Base-by-base conservation (phyloP, 139 green algal genomes). In the Coelastrella sp. region DNA sequence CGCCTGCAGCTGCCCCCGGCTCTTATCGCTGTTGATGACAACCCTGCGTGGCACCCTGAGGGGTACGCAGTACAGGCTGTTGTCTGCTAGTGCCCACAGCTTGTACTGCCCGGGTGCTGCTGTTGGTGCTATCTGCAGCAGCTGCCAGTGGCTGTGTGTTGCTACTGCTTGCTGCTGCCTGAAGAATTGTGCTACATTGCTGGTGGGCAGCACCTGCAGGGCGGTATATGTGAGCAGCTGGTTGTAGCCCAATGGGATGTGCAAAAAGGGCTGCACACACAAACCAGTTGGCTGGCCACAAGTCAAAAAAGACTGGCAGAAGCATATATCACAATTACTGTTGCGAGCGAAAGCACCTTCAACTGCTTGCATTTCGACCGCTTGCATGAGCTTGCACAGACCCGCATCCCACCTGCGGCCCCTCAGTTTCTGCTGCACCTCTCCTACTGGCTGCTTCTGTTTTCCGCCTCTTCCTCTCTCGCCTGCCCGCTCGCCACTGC, bases 51-150 rank as follows among this genome's bases (percentile, higher is more conserved):
- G 92, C 79, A 98, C 92, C 13, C 83, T 60, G 20, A 98, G 89
- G 17, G 93, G 93, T 61, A 98, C 93, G 2, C 32, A 85, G 73
- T 91, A 93, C 78, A 93, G 73, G 4, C 5, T 14, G 7, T 14
- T 47, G 65, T 88, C 86, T 13, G 88, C 80, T 60, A 93, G 85
- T 47, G 90, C 95, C 95, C 95, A 97, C 1, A 92, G 83, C 81
- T 92, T 95, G 90, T 93, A 92, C 6, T 80, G 7, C 7, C 91
- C 94, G 5, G 93, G 94, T 14, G 85, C 92, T 8, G 47, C 4
- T 2, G 94, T 96, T 20, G 93, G 84, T 7, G 93, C 93, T 4
- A 99, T 73, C 85, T 97, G 94, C 75, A 99, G 80, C 80, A 99
- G 92, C 94, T 99, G 96, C 97, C 96, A 98, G 87, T 92, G 93